Base-by-base conservation (phyloP, 192 early-diverging fungal species). In the Thamnidium elegans region DNA sequence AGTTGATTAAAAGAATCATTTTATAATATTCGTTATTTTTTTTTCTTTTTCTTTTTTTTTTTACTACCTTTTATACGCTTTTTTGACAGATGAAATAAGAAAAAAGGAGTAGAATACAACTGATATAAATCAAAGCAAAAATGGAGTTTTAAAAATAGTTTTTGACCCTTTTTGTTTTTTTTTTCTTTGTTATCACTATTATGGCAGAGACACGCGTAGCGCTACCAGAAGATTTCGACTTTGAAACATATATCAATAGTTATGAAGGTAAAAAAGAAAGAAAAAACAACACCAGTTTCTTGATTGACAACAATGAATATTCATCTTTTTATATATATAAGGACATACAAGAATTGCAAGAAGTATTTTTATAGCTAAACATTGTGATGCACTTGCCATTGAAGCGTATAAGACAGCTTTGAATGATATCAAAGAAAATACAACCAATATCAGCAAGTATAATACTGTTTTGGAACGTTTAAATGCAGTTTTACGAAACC, bases 331-430 rank as follows among this genome's bases (percentile, higher is more conserved):
- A n/a, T 43, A 43, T 65, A 50, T 34, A n/a, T 36, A 42, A 92
- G 89, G 90, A 19, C 83, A 80, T 51, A 87, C 87, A 20, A 85
- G 82, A 65, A 77, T 89, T 65, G 77, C 85, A 47, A 82, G 90
- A 31, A 80, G 89, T 15, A 72, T 89, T 42, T 91, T 90, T 69
- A 91, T 94, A 46, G 89, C 89, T 7, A 82, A 85, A 21, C 71
- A 80, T 8, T 91, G 88, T 67, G 87, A 88, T 1, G 59, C 80
- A 20, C 81, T 90, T 39, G 72, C 81, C 17, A 67, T 88, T 14
- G 90, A 94, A 43, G 87, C 89, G 7, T 82, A 82, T 62, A 78
- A 70, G 21, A 53, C 86, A 50, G 90, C 90, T 3, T 61, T 94
- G 42, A 50, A 53, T 15, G 88, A 89, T 47, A 65, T 90, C 9